These are phyloP conservation scores for Trichoderma sp. DNA, from an alignment of 2,329 filamentous ascomycete genomes.

Conservation along the genomic window DNA sequence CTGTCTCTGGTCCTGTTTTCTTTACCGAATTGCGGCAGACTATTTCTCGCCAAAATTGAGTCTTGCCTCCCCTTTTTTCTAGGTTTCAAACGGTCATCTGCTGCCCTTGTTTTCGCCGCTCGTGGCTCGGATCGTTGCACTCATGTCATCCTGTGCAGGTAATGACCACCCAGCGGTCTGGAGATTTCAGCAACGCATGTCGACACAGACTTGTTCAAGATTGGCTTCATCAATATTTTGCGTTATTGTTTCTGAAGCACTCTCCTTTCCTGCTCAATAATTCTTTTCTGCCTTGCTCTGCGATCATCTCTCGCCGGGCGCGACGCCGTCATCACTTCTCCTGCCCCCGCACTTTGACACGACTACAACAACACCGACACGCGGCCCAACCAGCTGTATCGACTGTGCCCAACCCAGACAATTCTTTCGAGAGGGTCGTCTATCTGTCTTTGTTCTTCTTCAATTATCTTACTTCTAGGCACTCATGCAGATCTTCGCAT, in stretches of 20 bases:
- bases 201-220: neutral
- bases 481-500: conserved; percentile 21
- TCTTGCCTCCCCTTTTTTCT: neutral
- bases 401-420: conserved; percentile 21
- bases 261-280: conserved; percentile 5
- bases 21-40: neutral
- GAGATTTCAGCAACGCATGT: neutral
- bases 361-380: conserved; percentile 2
- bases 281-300: conserved; percentile 8
- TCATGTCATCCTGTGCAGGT: conserved; percentile 19
- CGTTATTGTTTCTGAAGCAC: neutral
- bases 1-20: neutral
- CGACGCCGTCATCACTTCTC: conserved; percentile 17
- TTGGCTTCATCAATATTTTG: neutral
- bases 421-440: neutral
- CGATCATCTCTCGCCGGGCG: neutral
- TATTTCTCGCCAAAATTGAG: neutral
- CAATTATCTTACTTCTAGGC: neutral
- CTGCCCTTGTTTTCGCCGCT: neutral
- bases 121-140: conserved; percentile 20
- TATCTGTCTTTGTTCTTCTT: neutral
- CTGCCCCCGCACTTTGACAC: conserved; percentile 21
- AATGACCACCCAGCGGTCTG: conserved; percentile 9
- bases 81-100: neutral
- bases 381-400: conserved; percentile 16